Evolutionary conservation across 1,284 basidiomycete genomes (phyloP).

Genomic region (Heterobasidion occidentale): DNA sequence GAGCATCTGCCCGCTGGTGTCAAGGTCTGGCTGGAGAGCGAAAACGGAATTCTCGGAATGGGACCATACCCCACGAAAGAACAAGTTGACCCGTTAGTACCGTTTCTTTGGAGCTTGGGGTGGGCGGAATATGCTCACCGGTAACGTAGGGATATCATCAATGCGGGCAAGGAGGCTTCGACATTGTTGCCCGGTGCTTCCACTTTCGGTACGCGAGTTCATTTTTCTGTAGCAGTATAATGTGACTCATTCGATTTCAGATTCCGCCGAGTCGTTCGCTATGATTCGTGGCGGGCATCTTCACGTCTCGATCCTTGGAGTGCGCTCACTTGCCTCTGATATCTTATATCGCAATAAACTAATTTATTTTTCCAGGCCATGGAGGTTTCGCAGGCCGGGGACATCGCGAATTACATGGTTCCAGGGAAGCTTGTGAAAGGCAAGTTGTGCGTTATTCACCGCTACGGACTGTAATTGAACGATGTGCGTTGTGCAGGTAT

Average conservation of each 20-base stretch:
- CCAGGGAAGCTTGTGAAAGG: constrained; percentile 91
- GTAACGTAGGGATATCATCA: constrained; percentile 72
- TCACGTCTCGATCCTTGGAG: constrained; percentile 82
- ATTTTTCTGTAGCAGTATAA: not conserved
- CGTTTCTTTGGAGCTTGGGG: not conserved
- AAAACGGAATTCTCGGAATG: constrained; percentile 94
- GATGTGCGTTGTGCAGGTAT: constrained; percentile 48
- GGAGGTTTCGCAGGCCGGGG: constrained; percentile 89
- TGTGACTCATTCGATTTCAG: constrained; percentile 15
- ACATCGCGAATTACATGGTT: constrained; percentile 98
- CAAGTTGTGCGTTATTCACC: constrained; percentile 55
- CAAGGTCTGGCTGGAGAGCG: constrained; percentile 86
- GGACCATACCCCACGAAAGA: constrained; percentile 86
- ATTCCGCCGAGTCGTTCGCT: constrained; percentile 85
- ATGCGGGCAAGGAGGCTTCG: constrained; percentile 93
- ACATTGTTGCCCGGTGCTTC: constrained; percentile 88
- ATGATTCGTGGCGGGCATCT: constrained; percentile 96
- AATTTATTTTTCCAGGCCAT: constrained; percentile 65
- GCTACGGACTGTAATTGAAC: not conserved
- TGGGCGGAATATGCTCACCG: not conserved
- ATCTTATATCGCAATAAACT: not conserved
- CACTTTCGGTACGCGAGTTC: constrained; percentile 40
- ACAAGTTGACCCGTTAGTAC: constrained; percentile 78
- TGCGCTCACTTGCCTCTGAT: constrained; percentile 23
- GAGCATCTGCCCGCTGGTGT: constrained; percentile 68